These are phyloP conservation scores for Halenospora varia DNA, from an alignment of 495 filamentous ascomycete genomes.

Conservation along the genomic window DNA sequence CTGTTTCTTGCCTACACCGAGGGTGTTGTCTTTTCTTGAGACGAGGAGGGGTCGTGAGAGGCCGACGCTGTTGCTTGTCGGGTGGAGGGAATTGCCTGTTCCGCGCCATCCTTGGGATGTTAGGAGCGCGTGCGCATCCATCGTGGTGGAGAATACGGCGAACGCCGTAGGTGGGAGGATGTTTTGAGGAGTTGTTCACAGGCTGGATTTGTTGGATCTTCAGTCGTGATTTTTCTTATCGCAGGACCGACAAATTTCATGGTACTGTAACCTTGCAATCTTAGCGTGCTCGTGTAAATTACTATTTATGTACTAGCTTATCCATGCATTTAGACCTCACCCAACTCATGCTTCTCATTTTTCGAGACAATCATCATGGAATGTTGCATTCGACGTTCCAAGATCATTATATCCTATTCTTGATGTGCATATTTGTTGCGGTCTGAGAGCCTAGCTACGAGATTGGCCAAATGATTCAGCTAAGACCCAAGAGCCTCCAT, in stretches of 20 bases:
- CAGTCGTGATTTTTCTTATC: neutral
- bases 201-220: neutral
- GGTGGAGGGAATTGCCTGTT: constrained; percentile 68
- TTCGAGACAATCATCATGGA: too few relatives aligned
- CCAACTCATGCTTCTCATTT: too few relatives aligned
- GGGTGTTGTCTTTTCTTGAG: constrained; percentile 61
- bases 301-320: too few relatives aligned
- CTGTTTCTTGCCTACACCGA: constrained; percentile 66
- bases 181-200: neutral
- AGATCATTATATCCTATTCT: too few relatives aligned
- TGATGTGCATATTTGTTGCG: too few relatives aligned
- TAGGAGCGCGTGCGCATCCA: constrained; percentile 69
- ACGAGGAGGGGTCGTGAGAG: constrained; percentile 66
- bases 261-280: neutral
- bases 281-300: neutral
- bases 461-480: too few relatives aligned
- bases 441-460: too few relatives aligned
- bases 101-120: constrained; percentile 77
- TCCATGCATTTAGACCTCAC: too few relatives aligned
- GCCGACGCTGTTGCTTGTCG: constrained; percentile 58
- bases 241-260: neutral
- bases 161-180: neutral
- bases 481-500: too few relatives aligned
- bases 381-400: too few relatives aligned
- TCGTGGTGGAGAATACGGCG: constrained; percentile 23